Percentiles rank a stretch among this genome's conserved stretches.
phyloP scores from a whole-genome alignment of 202 grass and related monocot genomes.

The Musa balbisiana region DNA sequence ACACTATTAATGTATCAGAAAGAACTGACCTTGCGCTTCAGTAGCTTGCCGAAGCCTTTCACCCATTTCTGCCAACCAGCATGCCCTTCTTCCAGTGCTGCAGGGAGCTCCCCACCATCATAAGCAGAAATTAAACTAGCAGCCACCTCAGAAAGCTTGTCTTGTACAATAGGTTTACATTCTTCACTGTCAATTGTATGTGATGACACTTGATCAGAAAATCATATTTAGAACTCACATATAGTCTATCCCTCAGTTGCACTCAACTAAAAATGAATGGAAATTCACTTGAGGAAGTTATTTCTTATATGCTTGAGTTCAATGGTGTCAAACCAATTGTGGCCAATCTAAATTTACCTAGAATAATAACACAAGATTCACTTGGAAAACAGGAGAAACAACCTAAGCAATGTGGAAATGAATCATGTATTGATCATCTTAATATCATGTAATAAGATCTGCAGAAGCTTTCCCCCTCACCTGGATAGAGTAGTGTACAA shows the following conservation, averaged over 20 bases:
- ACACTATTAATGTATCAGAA: background rate
- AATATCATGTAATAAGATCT: background rate
- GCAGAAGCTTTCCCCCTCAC: conserved; percentile 13
- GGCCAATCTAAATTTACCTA: no score
- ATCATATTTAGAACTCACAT: background rate
- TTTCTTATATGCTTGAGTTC: no score
- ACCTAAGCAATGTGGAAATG: background rate
- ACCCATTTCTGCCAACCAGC: conserved; percentile 97
- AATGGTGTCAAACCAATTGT: no score
- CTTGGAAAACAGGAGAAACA: no score
- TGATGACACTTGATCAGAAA: conserved; percentile 1
- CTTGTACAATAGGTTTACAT: conserved; percentile 78
- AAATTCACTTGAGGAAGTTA: no score
- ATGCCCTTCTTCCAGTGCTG: conserved; percentile 72
- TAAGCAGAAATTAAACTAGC: conserved; percentile 60
- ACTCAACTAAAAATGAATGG: background rate
- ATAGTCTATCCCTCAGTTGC: background rate
- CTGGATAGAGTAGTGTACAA: conserved; percentile 67
- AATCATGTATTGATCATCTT: background rate
- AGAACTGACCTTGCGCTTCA: conserved; percentile 71
- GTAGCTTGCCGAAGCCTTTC: conserved; percentile 81
- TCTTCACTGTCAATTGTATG: conserved; percentile 48
- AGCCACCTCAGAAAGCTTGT: conserved; percentile 86
- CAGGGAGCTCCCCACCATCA: conserved; percentile 59
- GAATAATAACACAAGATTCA: no score